Evolutionary conservation across 179 eudicot genomes (phyloP).

Genomic region (Dionaea muscipula): DNA sequence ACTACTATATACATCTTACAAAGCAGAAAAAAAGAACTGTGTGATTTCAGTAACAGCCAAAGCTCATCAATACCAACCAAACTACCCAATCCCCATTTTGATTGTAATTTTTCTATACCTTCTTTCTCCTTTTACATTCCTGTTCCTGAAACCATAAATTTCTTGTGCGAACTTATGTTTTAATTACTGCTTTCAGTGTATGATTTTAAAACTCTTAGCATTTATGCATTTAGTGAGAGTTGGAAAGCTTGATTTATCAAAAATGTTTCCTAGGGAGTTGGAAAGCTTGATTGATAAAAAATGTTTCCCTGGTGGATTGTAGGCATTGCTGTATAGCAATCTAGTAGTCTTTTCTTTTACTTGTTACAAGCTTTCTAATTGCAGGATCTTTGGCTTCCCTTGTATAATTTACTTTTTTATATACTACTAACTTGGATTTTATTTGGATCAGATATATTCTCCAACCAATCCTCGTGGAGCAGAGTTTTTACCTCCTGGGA

Average conservation of each 20-base stretch:
- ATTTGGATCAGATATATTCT: slow-evolving; percentile 51
- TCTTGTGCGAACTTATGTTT: no score
- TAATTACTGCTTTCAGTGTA: not conserved
- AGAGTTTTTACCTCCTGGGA: slow-evolving; percentile 84
- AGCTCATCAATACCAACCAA: no score
- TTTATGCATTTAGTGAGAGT: not conserved
- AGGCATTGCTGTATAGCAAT: not conserved
- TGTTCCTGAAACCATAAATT: no score
- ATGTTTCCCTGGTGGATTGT: not conserved
- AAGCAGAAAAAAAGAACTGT: no score
- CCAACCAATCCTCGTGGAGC: slow-evolving; percentile 92
- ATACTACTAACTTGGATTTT: slow-evolving; percentile 9
- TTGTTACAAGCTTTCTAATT: not conserved
- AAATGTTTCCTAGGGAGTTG: not conserved
- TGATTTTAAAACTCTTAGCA: not conserved
- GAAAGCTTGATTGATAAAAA: not conserved
- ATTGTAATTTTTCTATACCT: no score
- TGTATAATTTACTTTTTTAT: not conserved
- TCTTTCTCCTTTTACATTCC: no score
- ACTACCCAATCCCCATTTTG: no score
- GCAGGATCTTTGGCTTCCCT: slow-evolving; percentile 9
- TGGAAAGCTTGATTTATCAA: not conserved
- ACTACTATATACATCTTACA: no score
- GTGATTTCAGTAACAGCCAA: no score
- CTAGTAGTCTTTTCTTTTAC: not conserved